phyloP scores from a whole-genome alignment of 371 early-diverging fungal species.

The Encephalitozoon cuniculi region DNA sequence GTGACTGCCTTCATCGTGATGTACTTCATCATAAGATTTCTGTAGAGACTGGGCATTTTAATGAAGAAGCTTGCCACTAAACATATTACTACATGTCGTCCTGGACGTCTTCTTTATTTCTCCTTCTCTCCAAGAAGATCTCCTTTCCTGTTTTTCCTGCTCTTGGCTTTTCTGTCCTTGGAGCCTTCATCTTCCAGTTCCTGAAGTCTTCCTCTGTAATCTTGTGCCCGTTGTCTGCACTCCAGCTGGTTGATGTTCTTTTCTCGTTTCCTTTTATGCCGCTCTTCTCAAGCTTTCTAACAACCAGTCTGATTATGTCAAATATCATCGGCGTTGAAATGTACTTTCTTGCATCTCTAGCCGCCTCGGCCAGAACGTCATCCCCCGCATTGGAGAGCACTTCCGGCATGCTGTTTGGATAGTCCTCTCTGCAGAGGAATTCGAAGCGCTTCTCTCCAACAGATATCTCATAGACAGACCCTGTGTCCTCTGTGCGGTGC shows the following conservation, averaged over 20 bases:
- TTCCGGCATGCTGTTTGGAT: not conserved
- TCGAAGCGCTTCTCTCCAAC: not conserved
- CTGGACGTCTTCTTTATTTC: not conserved
- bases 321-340: constrained; percentile 9
- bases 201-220: constrained; percentile 26
- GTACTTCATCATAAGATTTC: constrained; percentile 34
- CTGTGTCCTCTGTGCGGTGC: not conserved
- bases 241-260: not conserved
- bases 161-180: not conserved
- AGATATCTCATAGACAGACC: not conserved
- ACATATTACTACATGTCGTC: not conserved
- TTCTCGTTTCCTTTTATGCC: not conserved
- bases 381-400: not conserved
- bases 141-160: not conserved
- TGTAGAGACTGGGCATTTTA: constrained; percentile 3
- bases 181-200: not conserved
- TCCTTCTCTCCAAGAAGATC: constrained; percentile 14
- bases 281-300: constrained; percentile 13
- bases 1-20: constrained; percentile 2
- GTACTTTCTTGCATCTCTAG: not conserved
- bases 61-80: not conserved
- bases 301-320: not conserved
- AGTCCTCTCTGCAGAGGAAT: not conserved
- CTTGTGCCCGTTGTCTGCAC: not conserved
- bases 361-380: not conserved